phyloP scores from a whole-genome alignment of 768 basidiomycete genomes.

The Grammothele lineata region DNA sequence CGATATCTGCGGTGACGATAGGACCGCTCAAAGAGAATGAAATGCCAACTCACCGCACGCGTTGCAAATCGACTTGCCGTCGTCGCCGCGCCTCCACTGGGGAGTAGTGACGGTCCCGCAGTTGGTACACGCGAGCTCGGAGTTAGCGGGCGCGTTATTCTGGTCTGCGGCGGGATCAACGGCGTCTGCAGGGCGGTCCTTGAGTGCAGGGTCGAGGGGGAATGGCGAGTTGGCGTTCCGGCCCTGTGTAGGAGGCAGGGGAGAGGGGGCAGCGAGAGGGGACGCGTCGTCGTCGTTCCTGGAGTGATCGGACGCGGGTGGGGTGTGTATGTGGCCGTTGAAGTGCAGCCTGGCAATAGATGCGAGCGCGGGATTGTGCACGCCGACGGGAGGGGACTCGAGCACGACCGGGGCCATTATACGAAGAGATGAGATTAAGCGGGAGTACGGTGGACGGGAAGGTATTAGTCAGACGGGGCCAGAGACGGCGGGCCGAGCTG shows the following conservation, averaged over 20 bases:
- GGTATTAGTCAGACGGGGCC: conserved; percentile 8
- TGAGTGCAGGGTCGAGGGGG: conserved; percentile 22
- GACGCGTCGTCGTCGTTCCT: conserved; percentile 23
- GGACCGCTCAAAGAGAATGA: conserved; percentile 19
- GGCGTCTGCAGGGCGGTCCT: conserved; percentile 20
- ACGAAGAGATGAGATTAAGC: conserved; percentile 11
- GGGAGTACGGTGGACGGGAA: conserved; percentile 9
- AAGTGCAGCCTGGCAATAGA: conserved; percentile 44
- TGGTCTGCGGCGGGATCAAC: conserved; percentile 21
- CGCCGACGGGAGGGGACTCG: conserved; percentile 47
- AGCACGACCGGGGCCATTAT: conserved; percentile 56
- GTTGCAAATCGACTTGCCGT: conserved; percentile 85
- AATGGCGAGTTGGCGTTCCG: conserved; percentile 30
- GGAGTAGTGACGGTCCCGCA: conserved; percentile 78
- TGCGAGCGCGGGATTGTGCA: conserved; percentile 41
- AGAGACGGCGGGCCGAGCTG: neutral
- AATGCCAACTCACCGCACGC: conserved; percentile 71
- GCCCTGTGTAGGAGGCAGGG: conserved; percentile 28
- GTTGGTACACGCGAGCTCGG: conserved; percentile 48
- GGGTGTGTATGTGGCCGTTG: conserved; percentile 31
- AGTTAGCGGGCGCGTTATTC: conserved; percentile 9
- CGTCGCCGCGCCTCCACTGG: conserved; percentile 77
- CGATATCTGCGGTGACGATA: conserved; percentile 4
- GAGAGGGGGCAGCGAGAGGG: conserved; percentile 18
- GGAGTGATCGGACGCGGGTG: conserved; percentile 26